Evolutionary conservation across 768 basidiomycete genomes (phyloP).

Genomic region (Phylloporus sp.): DNA sequence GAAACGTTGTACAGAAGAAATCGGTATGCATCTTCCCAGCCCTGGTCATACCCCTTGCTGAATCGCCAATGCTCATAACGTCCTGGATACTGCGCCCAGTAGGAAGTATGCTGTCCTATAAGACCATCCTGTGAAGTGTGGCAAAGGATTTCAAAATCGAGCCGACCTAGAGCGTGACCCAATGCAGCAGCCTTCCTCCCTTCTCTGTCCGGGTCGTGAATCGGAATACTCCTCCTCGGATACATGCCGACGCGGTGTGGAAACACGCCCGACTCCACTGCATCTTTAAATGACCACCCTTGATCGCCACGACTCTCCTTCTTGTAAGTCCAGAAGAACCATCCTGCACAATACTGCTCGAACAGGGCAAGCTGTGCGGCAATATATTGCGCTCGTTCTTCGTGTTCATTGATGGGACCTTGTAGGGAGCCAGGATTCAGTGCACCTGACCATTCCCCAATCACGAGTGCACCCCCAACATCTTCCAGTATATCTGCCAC

Average conservation of each 20-base stretch:
- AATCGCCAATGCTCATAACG: slow-evolving; percentile 68
- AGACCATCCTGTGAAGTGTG: slow-evolving; percentile 10
- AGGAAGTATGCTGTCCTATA: slow-evolving; percentile 38
- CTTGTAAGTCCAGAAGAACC: slow-evolving; percentile 86
- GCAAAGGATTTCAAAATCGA: slow-evolving; percentile 8
- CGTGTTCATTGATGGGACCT: slow-evolving; percentile 40
- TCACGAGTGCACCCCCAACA: slow-evolving; percentile 52
- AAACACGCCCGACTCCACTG: slow-evolving; percentile 57
- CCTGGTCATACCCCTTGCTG: slow-evolving; percentile 56
- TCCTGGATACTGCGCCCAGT: slow-evolving; percentile 48
- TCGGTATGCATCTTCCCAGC: slow-evolving; percentile 67
- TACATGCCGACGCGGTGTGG: slow-evolving; percentile 48
- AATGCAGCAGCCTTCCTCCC: slow-evolving; percentile 29
- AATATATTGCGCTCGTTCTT: slow-evolving; percentile 47
- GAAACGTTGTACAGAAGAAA: slow-evolving; percentile 42
- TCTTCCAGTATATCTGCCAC: slow-evolving; percentile 31
- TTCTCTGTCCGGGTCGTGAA: slow-evolving; percentile 18
- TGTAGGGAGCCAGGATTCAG: slow-evolving; percentile 62
- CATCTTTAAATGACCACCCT: slow-evolving; percentile 73
- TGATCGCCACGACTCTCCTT: slow-evolving; percentile 61
- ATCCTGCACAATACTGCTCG: slow-evolving; percentile 62
- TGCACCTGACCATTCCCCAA: slow-evolving; percentile 80
- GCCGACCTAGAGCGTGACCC: slow-evolving; percentile 33
- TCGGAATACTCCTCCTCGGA: slow-evolving; percentile 17
- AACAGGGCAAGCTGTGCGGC: slow-evolving; percentile 63